Percentiles rank a stretch among this genome's conserved stretches.
phyloP scores from a whole-genome alignment of 2,329 filamentous ascomycete species.

The Paecilomyces sp. region DNA sequence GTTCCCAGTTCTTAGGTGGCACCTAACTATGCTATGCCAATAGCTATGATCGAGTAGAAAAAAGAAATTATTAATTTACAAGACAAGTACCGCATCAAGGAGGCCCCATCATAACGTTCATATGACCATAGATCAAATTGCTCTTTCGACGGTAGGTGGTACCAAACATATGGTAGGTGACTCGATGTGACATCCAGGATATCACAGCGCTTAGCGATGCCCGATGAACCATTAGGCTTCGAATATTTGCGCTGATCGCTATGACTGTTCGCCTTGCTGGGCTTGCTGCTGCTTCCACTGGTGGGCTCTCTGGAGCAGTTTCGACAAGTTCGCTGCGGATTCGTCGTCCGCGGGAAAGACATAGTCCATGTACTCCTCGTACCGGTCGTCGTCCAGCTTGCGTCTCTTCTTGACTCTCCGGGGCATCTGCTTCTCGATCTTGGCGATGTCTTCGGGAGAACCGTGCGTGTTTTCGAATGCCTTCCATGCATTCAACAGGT shows the following conservation, averaged over 20 bases:
- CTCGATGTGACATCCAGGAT: background rate
- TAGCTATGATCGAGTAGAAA: background rate
- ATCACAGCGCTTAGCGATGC: background rate
- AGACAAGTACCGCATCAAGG: background rate
- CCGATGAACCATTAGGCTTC: background rate
- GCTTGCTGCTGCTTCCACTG: conserved; percentile 69
- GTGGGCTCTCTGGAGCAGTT: conserved; percentile 76
- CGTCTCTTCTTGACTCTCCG: conserved; percentile 86
- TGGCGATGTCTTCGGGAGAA: conserved; percentile 63
- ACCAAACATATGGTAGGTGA: background rate
- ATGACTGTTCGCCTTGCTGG: conserved; percentile 2
- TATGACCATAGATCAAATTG: background rate
- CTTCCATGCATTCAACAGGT: conserved; percentile 85
- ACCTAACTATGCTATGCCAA: background rate
- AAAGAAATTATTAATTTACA: background rate
- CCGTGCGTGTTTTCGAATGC: conserved; percentile 87
- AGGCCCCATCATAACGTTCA: background rate
- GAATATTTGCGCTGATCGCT: background rate
- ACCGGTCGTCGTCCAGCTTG: conserved; percentile 83
- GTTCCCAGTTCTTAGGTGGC: background rate
- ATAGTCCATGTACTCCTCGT: conserved; percentile 96
- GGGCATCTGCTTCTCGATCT: conserved; percentile 89
- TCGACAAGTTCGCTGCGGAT: conserved; percentile 73
- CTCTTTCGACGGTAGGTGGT: background rate
- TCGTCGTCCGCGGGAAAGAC: conserved; percentile 94